Conservation (phyloP, 2,329 filamentous ascomycete species). For the Pseudogymnoascus pannorum region DNA sequence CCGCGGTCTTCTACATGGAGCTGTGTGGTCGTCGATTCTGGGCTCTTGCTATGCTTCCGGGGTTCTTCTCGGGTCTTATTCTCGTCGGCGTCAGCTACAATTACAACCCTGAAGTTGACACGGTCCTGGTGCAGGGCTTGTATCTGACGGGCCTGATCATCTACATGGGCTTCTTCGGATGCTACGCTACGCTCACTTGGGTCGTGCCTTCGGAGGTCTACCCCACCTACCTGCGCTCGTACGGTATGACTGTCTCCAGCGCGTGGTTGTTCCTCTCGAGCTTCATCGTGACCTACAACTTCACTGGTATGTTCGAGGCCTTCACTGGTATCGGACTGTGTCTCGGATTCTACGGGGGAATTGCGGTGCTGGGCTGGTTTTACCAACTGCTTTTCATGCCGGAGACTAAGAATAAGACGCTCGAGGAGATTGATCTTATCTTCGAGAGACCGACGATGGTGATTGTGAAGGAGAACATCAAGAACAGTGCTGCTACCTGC, state of each 20-base stretch:
- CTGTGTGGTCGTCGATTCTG: constrained; percentile 66
- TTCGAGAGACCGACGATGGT: constrained; percentile 57
- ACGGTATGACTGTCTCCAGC: constrained; percentile 66
- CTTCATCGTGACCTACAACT: constrained; percentile 72
- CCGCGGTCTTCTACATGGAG: constrained; percentile 65
- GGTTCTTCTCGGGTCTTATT: constrained; percentile 63
- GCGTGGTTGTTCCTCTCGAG: constrained; percentile 62
- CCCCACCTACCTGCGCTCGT: constrained; percentile 63
- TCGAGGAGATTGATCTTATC: constrained; percentile 65
- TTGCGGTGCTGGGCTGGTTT: constrained; percentile 61
- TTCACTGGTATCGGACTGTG: constrained; percentile 59
- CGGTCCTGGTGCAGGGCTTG: constrained; percentile 46
- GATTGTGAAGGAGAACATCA: constrained; percentile 52
- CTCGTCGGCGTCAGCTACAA: constrained; percentile 57
- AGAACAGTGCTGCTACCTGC: constrained; percentile 16
- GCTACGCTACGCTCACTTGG: constrained; percentile 58
- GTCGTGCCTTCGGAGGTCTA: constrained; percentile 63
- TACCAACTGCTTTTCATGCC: constrained; percentile 72
- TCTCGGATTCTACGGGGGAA: constrained; percentile 68
- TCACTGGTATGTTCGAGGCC: constrained; percentile 60
- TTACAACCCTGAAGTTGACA: not conserved
- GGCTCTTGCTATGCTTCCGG: constrained; percentile 64
- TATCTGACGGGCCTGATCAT: constrained; percentile 62
- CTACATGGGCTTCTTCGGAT: constrained; percentile 63
- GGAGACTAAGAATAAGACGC: constrained; percentile 58